These are phyloP conservation scores for Mycena kentingensis DNA, from an alignment of 768 basidiomycete genomes.

Conservation along the genomic window DNA sequence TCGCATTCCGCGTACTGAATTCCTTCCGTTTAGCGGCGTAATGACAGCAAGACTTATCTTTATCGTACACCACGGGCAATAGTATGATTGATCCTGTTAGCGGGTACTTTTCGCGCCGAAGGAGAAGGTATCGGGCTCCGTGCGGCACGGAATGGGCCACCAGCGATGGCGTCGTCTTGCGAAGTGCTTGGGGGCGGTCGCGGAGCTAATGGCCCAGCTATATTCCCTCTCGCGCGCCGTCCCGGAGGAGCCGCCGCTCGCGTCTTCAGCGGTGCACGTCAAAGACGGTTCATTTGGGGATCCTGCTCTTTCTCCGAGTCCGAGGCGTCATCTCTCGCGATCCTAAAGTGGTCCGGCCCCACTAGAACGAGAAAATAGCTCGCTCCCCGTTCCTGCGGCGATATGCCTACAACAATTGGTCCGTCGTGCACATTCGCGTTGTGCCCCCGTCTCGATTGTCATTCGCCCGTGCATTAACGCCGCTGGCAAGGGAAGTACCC, in stretches of 20 bases:
- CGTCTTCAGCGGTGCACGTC: conserved; percentile 9
- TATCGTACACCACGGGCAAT: no score
- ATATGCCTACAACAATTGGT: neutral
- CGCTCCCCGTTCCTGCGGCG: neutral
- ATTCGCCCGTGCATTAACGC: no score
- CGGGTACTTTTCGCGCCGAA: no score
- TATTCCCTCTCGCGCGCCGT: conserved; percentile 11
- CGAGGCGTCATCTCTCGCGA: conserved; percentile 15
- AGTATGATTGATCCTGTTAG: no score
- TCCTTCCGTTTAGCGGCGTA: neutral
- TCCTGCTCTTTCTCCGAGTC: conserved; percentile 16
- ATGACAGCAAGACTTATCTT: neutral
- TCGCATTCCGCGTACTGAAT: neutral
- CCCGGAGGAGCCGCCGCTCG: conserved; percentile 6
- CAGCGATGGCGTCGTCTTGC: no score
- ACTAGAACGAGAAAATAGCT: conserved; percentile 4
- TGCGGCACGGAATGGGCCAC: neutral
- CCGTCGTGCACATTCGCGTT: no score
- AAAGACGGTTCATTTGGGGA: neutral
- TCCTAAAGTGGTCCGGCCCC: neutral
- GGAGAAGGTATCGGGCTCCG: conserved; percentile 2
- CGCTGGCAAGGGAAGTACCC: conserved; percentile 14
- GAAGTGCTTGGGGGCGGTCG: no score
- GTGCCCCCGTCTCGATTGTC: no score
- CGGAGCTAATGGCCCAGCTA: neutral